A percentile compares a stretch with the other conserved stretches of the same genome.
phyloP scores from a whole-genome alignment of 73 alveolate species.

The Effrenium voratum region DNA sequence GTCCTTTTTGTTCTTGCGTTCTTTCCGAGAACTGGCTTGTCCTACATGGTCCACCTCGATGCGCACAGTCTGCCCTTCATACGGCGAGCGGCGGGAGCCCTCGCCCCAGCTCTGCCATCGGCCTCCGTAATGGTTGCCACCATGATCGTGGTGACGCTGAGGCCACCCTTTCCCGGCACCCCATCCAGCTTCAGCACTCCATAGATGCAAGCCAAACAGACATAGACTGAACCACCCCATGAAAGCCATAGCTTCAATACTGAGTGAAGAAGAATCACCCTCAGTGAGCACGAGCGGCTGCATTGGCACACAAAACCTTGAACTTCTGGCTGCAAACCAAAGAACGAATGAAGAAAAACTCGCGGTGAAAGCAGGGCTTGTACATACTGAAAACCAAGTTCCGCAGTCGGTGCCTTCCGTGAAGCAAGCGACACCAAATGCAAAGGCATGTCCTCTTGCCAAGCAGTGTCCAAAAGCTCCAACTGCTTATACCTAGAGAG shows the following conservation, averaged over 20 bases:
- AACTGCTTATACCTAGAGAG: neutral
- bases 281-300: neutral
- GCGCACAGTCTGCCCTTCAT: neutral
- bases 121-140: neutral
- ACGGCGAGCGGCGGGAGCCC: neutral
- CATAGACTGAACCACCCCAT: neutral
- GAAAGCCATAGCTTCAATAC: neutral
- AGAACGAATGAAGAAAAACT: neutral
- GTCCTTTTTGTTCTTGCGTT: neutral
- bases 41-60: neutral
- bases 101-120: neutral
- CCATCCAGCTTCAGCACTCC: no score
- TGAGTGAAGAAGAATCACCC: neutral
- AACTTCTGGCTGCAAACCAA: neutral
- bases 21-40: neutral
- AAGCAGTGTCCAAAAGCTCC: neutral
- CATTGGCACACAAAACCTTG: neutral
- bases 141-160: neutral
- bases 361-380: no score
- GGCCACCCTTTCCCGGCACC: no score
- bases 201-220: no score
- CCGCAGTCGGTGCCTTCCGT: neutral
- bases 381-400: neutral
- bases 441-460: neutral
- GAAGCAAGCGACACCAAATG: neutral